phyloP scores from a whole-genome alignment of 2,329 filamentous ascomycete genomes.

The Beauveria brongniartii region DNA sequence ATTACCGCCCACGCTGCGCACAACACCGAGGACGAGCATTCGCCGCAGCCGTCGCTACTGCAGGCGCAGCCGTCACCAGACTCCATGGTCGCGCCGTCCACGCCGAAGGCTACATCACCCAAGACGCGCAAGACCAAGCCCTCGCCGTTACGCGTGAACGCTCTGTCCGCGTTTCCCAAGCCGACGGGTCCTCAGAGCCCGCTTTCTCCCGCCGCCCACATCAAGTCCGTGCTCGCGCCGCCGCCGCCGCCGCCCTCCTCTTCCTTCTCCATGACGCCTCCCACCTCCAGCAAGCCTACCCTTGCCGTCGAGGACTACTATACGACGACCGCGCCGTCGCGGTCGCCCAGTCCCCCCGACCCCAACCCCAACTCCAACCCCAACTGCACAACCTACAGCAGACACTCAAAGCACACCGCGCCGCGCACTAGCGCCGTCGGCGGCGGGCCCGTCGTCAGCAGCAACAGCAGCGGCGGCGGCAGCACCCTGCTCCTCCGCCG shows the following conservation, averaged over 20 bases:
- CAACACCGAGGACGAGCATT: no score
- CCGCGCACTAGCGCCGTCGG: not conserved
- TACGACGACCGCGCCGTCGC: not conserved
- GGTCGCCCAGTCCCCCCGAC: not conserved
- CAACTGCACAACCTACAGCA: no score
- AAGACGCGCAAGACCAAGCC: not conserved
- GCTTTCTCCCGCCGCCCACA: not conserved
- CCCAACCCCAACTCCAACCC: no score
- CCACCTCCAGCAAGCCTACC: not conserved
- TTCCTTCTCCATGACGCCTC: not conserved
- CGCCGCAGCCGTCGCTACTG: no score
- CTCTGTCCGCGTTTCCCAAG: conserved; percentile 3
- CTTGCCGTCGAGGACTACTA: not conserved
- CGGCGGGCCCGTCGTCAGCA: not conserved
- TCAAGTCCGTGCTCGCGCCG: conserved; percentile 7
- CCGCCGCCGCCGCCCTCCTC: not conserved
- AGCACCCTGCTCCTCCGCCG: not conserved
- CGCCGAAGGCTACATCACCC: not conserved
- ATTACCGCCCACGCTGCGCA: no score
- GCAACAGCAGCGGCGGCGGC: not conserved
- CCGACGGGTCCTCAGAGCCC: conserved; percentile 7
- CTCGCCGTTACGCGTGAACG: not conserved
- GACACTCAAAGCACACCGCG: not conserved
- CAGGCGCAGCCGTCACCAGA: not conserved
- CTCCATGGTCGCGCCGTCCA: not conserved